Conservation (phyloP, 2,329 filamentous ascomycete genomes). For the Hawksworthiomyces lignivorus region DNA sequence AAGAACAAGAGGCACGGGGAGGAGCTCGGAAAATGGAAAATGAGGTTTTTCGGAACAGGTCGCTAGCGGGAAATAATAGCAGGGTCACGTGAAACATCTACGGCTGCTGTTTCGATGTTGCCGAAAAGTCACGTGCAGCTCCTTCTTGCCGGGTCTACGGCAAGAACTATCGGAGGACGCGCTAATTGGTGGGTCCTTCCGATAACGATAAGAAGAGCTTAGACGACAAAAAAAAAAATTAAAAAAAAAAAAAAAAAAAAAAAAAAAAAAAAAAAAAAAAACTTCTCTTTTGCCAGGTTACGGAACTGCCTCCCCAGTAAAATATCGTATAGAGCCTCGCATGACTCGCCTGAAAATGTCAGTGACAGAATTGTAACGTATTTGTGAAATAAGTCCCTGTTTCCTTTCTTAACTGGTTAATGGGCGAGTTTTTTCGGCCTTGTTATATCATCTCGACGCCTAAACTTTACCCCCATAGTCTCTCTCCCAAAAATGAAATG, state of each 20-base stretch:
- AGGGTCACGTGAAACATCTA: conserved; percentile 12
- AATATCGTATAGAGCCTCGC: no score
- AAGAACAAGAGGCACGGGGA: conserved; percentile 8
- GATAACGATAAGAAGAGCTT: conserved; percentile 3
- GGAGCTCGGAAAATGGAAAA: conserved; percentile 17
- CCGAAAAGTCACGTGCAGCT: neutral
- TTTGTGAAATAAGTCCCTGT: no score
- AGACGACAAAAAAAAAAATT: neutral
- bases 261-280: neutral
- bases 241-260: neutral
- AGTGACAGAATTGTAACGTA: no score
- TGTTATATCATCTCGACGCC: no score
- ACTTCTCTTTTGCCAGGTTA: no score
- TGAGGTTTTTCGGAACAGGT: conserved; percentile 36
- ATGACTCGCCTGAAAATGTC: no score
- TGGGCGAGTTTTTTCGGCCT: no score
- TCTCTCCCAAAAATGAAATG: no score
- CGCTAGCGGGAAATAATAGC: conserved; percentile 11
- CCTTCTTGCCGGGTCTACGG: conserved; percentile 1
- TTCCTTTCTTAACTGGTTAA: no score
- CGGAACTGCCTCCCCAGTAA: no score
- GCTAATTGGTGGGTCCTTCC: no score
- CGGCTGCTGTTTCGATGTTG: neutral
- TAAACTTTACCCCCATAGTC: no score
- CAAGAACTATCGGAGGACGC: neutral